Percentiles rank a stretch among this genome's conserved stretches.
These are phyloP conservation scores for Taphrina deformans DNA, from an alignment of 1,139 yeast species.

Conservation along the genomic window DNA sequence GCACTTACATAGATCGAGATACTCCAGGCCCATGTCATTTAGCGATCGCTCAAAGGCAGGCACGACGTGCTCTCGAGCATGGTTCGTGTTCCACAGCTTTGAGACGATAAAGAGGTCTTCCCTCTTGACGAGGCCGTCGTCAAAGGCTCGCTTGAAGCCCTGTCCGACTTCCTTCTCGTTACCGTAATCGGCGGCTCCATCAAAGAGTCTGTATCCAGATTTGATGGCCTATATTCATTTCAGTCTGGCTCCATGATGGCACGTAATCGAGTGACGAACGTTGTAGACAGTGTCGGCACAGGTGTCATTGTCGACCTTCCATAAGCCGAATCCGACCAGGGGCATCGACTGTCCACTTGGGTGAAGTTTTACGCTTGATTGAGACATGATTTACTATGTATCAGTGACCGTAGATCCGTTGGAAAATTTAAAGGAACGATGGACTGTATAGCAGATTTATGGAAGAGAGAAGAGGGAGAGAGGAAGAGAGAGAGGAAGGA, in stretches of 20 bases:
- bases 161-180: conserved; percentile 57
- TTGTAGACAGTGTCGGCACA: conserved; percentile 36
- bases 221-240: conserved; percentile 45
- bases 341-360: conserved; percentile 48
- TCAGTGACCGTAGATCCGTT: too few species aligned
- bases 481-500: neutral
- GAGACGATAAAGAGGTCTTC: conserved; percentile 50
- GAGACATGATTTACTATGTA: too few species aligned
- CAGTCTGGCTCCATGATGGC: neutral
- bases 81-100: conserved; percentile 52
- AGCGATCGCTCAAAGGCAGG: conserved; percentile 52
- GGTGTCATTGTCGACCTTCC: conserved; percentile 39
- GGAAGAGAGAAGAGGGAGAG: neutral
- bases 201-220: conserved; percentile 52
- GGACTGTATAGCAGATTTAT: too few species aligned
- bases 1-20: conserved; percentile 55
- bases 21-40: conserved; percentile 58
- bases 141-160: conserved; percentile 55
- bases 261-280: neutral
- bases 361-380: conserved; percentile 4
- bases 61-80: conserved; percentile 55
- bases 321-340: conserved; percentile 54
- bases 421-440: too few species aligned
- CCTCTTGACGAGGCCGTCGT: conserved; percentile 51
- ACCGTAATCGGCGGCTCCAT: conserved; percentile 57